Percentiles rank a stretch among this genome's conserved stretches.
Evolutionary conservation across 1,284 basidiomycete genomes (phyloP).

Genomic region (Mycena citricolor): DNA sequence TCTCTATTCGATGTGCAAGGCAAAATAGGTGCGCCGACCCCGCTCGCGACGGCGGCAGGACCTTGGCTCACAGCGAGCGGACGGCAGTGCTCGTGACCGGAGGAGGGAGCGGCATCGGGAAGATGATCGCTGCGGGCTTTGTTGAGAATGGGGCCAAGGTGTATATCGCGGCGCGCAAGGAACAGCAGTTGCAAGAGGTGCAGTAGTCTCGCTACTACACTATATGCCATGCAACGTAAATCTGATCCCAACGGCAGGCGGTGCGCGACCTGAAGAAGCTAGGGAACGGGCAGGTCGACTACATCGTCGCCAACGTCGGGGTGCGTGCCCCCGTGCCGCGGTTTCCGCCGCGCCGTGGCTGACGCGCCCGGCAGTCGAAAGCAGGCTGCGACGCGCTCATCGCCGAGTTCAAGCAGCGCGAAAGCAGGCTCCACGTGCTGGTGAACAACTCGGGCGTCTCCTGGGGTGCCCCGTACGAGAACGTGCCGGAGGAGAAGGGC

Average conservation of each 20-base stretch:
- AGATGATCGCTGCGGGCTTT: conserved; percentile 79
- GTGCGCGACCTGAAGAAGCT: conserved; percentile 56
- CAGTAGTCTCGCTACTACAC: conserved; percentile 17
- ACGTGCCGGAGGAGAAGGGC: conserved; percentile 77
- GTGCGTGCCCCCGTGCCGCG: conserved; percentile 41
- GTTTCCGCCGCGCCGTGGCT: not conserved
- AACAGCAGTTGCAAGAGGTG: conserved; percentile 74
- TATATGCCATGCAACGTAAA: not conserved
- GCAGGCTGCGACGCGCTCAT: conserved; percentile 80
- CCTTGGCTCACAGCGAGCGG: conserved; percentile 1
- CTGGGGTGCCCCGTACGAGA: conserved; percentile 75
- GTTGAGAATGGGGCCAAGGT: conserved; percentile 82
- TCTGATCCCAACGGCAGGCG: conserved; percentile 46
- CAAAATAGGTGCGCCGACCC: conserved; percentile 69
- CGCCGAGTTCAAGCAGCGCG: conserved; percentile 64
- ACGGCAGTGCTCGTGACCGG: conserved; percentile 74
- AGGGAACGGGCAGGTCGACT: conserved; percentile 62
- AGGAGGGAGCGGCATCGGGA: conserved; percentile 76
- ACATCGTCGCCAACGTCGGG: conserved; percentile 71
- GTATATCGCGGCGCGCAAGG: conserved; percentile 85
- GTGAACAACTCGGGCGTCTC: conserved; percentile 81
- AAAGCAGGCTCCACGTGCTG: conserved; percentile 72
- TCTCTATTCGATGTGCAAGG: conserved; percentile 74
- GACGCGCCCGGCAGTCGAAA: conserved; percentile 51
- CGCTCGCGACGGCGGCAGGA: not conserved